phyloP scores from a whole-genome alignment of 345 rosid genomes.

The Raphanus sativus region DNA sequence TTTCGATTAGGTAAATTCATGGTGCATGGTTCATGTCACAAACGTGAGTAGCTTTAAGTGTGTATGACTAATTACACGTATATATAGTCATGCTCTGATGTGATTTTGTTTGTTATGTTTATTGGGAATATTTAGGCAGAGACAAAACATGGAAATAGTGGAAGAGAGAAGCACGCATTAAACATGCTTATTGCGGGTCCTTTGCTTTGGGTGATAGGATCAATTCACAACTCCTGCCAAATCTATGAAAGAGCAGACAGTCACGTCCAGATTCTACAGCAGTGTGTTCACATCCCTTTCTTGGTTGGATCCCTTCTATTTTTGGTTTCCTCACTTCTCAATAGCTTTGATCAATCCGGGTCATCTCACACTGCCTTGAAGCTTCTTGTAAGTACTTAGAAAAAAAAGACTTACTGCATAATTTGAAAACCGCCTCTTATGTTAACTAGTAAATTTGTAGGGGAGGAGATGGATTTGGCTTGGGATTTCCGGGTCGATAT shows the following conservation, averaged over 20 bases:
- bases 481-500: constrained; percentile 51
- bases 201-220: constrained; percentile 71
- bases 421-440: not conserved
- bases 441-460: constrained; percentile 30
- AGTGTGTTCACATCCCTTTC: constrained; percentile 70
- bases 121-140: constrained; percentile 44
- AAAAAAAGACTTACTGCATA: not conserved
- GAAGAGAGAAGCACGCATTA: constrained; percentile 56
- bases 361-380: constrained; percentile 44
- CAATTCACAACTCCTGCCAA: constrained; percentile 86
- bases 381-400: constrained; percentile 50
- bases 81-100: not conserved
- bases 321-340: constrained; percentile 62
- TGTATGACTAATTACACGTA: not conserved
- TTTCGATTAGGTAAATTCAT: not conserved
- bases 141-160: constrained; percentile 47
- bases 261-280: constrained; percentile 76
- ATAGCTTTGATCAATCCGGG: constrained; percentile 49
- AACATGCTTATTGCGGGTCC: constrained; percentile 75
- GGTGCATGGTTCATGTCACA: constrained; percentile 1
- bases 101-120: not conserved
- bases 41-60: not conserved
- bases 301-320: constrained; percentile 62
- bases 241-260: constrained; percentile 84
- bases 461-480: constrained; percentile 60